Base-by-base conservation (phyloP, 129 eudicot species). In the Flaveria sonorensis region DNA sequence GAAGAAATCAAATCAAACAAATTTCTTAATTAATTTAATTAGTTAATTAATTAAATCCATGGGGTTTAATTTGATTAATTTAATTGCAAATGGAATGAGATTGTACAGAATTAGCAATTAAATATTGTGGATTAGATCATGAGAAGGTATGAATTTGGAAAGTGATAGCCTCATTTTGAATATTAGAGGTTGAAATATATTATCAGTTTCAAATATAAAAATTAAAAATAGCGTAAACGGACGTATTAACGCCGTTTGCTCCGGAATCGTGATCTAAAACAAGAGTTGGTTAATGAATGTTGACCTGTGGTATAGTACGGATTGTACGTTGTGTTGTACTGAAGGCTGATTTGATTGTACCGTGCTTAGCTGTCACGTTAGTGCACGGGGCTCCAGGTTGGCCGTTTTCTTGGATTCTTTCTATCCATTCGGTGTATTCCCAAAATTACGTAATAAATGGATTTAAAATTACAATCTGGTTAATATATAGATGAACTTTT, bases 311-410 rank as follows among this genome's bases (percentile, higher is more conserved):
- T 47, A 7, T 8, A 8, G 75, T 70, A 70, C 75, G 75, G 75
- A 50, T 70, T 61, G 75, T 70, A 70, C 75, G 62, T 70, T 23
- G 23, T 26, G 40, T 70, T 70, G 74, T 69, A 45, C 57, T 9
- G 23, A 2, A 0, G 62, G 45, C 74, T 47, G 16, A 48, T 26
- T 13, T 26, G 74, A 28, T 48, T 24, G 45, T 70, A 70, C 75
- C 10, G 20, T 69, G 73, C 57, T 69, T 69, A 69, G 59, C 6
- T 26, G 61, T 47, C 74, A 20, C 53, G 13, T 23, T 47, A 23
- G 60, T 70, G 74, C 75, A 70, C 75, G 62, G 74, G 74, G 30
- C 73, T 46, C 73, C 59, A 69, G 73, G 71, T 14, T 47, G 74
- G 74, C 39, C 24, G 36, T 15, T 70, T 46, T 15, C 61, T 48